Evolutionary conservation across 2,329 filamentous ascomycete species (phyloP), one percentile per base, ranked within the genome.

Genomic region (Fusarium sp.): DNA sequence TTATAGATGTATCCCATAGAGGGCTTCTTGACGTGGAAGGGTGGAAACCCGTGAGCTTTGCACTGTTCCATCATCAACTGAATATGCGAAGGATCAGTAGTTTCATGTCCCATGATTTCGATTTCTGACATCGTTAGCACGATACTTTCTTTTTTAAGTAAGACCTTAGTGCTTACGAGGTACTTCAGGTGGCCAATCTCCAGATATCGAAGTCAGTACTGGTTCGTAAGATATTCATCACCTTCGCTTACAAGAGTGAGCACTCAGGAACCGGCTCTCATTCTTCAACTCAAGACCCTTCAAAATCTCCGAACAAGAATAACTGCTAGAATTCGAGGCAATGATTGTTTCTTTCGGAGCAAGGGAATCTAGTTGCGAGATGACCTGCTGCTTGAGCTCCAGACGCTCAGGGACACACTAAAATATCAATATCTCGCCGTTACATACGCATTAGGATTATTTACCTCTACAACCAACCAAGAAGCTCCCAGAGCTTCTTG

Each of bases 321-420:
- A 84, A 53, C 83, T 84, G 61, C 83, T 84, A 1, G 83, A 85
- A 55, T 85, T 85, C 0, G 82, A 83, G 0, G 81, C 83, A 46
- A 85, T 79, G 8, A 84, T 81, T 0, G 79, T 79, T 1, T 79
- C 76, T 1, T 73, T 60, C 1, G 75, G 70, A 0, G 83, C 78
- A 3, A 81, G 49, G 2, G 75, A 60, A 66, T 84, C 83, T 4
- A 85, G 73, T 24, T 84, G 71, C 1, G 63, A 45, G 25, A 85
- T 79, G 7, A 83, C 74, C 4, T 76, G 69, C 47, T 74, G 78
- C 66, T 85, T 85, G n/a, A 84, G 71, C 0, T 74, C 44, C 10
- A 85, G 71, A 27, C 77, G 76, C 64, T 85, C 83, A 0, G 83
- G 83, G 10, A 85, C 78, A 58, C 83, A 84, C 82, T 84, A 10